These are phyloP conservation scores for Rhizopogon rudus DNA, from an alignment of 768 basidiomycete species.

Conservation along the genomic window DNA sequence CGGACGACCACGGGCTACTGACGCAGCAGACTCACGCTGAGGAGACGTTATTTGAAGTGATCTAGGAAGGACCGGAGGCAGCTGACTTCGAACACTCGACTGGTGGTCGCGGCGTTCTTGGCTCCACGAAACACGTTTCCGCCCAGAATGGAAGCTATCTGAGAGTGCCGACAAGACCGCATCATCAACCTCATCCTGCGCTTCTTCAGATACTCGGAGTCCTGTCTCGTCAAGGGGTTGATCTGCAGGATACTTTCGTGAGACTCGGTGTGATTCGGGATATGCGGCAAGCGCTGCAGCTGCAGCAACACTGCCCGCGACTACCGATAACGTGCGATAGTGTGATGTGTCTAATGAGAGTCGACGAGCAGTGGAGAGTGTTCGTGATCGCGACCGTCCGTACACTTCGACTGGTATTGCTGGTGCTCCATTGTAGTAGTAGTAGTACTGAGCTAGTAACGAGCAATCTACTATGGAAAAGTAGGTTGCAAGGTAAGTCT, in stretches of 20 bases:
- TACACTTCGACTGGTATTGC: conserved; percentile 31
- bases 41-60: conserved; percentile 28
- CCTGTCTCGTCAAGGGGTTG: conserved; percentile 16
- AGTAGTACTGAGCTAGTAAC: conserved; percentile 75
- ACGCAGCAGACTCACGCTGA: conserved; percentile 16
- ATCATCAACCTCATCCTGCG: conserved; percentile 44
- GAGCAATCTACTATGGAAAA: conserved; percentile 81
- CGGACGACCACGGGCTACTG: conserved; percentile 40
- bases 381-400: conserved; percentile 36
- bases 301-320: conserved; percentile 68
- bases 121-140: conserved; percentile 67
- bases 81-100: conserved; percentile 31
- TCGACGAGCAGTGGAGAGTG: conserved; percentile 40
- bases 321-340: conserved; percentile 64
- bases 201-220: conserved; percentile 17
- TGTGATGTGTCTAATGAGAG: conserved; percentile 52
- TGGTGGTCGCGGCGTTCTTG: conserved; percentile 38
- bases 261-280: conserved; percentile 41
- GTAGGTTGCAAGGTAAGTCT: conserved; percentile 91
- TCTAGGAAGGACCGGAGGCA: conserved; percentile 30
- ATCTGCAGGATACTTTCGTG: conserved; percentile 24
- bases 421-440: conserved; percentile 60
- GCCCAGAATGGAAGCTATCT: conserved; percentile 78
- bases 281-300: conserved; percentile 68
- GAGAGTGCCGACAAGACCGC: conserved; percentile 52